Percentiles rank a stretch among this genome's conserved stretches.
phyloP scores from a whole-genome alignment of 371 early-diverging fungal genomes.

The Synchytrium microbalum region DNA sequence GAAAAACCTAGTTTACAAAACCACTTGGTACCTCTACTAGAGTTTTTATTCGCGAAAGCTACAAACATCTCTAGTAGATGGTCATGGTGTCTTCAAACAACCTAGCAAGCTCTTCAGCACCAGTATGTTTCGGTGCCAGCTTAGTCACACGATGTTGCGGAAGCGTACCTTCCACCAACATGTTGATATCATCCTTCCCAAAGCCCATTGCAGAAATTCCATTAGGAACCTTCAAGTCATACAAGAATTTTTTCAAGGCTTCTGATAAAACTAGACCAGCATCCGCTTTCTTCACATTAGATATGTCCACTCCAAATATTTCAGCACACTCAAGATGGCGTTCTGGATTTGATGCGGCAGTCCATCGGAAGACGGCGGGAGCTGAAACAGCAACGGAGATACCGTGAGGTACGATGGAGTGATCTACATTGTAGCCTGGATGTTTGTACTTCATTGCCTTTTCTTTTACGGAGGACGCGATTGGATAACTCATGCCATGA shows the following conservation, averaged over 20 bases:
- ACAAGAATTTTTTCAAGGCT: slow-evolving; percentile 64
- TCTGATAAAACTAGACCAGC: slow-evolving; percentile 75
- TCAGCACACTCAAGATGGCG: slow-evolving; percentile 78
- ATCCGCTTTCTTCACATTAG: slow-evolving; percentile 55
- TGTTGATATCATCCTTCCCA: slow-evolving; percentile 56
- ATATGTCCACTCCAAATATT: slow-evolving; percentile 64
- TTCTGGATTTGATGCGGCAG: slow-evolving; percentile 69
- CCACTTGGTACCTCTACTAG: no score
- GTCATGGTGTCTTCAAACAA: slow-evolving; percentile 64
- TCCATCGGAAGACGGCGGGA: slow-evolving; percentile 84
- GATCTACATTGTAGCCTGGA: slow-evolving; percentile 70
- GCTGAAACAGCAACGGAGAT: slow-evolving; percentile 83
- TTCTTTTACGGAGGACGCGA: slow-evolving; percentile 31
- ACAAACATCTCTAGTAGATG: slow-evolving; percentile 58
- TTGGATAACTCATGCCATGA: slow-evolving; percentile 54
- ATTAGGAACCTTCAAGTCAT: slow-evolving; percentile 69
- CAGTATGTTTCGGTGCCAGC: slow-evolving; percentile 70
- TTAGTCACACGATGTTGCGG: slow-evolving; percentile 88
- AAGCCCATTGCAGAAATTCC: slow-evolving; percentile 78
- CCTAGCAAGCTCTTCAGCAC: slow-evolving; percentile 53
- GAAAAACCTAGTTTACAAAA: no score
- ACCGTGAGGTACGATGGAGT: slow-evolving; percentile 66
- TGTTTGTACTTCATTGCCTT: slow-evolving; percentile 51
- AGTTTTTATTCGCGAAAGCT: no score
- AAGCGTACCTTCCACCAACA: slow-evolving; percentile 74